Evolutionary conservation across 116 monocot species (phyloP).

Genomic region (Posidonia oceanica): DNA sequence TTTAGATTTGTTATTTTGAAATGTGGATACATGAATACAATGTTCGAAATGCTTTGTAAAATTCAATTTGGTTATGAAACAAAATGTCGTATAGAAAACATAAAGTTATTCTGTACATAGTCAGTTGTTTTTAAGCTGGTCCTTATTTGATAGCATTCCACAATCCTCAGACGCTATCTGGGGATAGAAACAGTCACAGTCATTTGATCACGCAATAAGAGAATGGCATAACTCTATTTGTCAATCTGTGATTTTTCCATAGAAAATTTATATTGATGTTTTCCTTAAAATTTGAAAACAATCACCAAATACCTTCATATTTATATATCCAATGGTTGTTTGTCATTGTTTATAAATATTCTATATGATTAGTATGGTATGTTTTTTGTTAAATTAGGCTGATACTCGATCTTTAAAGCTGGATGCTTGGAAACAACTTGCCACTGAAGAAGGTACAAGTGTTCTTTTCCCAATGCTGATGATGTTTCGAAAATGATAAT

Average conservation of each 20-base stretch:
- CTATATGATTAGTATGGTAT: not conserved
- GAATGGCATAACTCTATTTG: no score
- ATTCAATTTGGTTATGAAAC: no score
- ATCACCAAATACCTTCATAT: not conserved
- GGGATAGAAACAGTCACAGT: not conserved
- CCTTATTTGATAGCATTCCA: not conserved
- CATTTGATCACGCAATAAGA: not conserved
- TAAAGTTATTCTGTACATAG: not conserved
- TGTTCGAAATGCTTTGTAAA: no score
- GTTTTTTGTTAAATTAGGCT: slow-evolving; percentile 24
- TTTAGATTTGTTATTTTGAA: not conserved
- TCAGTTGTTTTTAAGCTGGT: not conserved
- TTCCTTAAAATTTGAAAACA: no score
- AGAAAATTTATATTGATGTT: no score
- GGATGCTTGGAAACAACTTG: slow-evolving; percentile 86
- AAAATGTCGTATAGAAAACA: not conserved
- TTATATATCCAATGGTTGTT: not conserved
- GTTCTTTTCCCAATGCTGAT: not conserved
- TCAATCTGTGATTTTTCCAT: no score
- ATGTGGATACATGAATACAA: not conserved
- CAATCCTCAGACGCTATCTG: not conserved
- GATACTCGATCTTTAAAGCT: slow-evolving; percentile 71
- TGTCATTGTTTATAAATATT: not conserved
- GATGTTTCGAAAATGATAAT: not conserved
- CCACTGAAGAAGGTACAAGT: slow-evolving; percentile 62